Evolutionary conservation across 164 flowering plant species (phyloP).

Genomic region (Santalum album): DNA sequence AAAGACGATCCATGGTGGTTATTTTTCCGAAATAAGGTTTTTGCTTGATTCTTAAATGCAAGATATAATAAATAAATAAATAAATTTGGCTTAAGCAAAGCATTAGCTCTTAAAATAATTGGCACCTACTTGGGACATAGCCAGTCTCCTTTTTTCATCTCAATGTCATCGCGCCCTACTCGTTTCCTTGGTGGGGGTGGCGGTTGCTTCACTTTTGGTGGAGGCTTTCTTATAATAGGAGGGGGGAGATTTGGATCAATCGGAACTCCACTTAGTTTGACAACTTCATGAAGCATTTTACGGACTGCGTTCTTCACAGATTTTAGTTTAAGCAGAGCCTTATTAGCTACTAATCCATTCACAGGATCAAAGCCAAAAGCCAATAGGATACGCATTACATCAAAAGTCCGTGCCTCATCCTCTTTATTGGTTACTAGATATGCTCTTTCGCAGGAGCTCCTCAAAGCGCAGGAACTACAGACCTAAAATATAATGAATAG

Average conservation of each 20-base stretch:
- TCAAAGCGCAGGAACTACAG: slow-evolving; percentile 94
- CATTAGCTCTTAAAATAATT: neutral
- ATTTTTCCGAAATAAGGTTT: too few relatives aligned
- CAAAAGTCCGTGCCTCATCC: slow-evolving; percentile 91
- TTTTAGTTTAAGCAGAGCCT: slow-evolving; percentile 59
- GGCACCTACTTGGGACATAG: slow-evolving; percentile 81
- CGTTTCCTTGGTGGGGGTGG: slow-evolving; percentile 93
- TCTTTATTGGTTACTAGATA: slow-evolving; percentile 79
- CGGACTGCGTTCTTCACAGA: slow-evolving; percentile 74
- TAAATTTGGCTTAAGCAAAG: neutral
- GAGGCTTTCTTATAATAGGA: slow-evolving; percentile 75
- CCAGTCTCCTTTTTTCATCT: slow-evolving; percentile 99
- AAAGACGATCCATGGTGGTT: too few relatives aligned
- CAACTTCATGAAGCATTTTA: slow-evolving; percentile 81
- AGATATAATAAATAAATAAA: neutral
- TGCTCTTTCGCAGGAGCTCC: slow-evolving; percentile 78
- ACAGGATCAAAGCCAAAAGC: slow-evolving; percentile 80
- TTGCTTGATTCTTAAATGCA: too few relatives aligned
- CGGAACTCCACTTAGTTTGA: slow-evolving; percentile 88
- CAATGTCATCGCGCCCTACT: slow-evolving; percentile 91
- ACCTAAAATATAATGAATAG: slow-evolving; percentile 46
- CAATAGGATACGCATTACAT: slow-evolving; percentile 69
- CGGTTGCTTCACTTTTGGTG: slow-evolving; percentile 95
- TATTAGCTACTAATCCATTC: slow-evolving; percentile 54
- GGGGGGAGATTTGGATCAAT: slow-evolving; percentile 97